phyloP scores from a whole-genome alignment of 1,284 basidiomycete genomes.

The Boletellus sp. region DNA sequence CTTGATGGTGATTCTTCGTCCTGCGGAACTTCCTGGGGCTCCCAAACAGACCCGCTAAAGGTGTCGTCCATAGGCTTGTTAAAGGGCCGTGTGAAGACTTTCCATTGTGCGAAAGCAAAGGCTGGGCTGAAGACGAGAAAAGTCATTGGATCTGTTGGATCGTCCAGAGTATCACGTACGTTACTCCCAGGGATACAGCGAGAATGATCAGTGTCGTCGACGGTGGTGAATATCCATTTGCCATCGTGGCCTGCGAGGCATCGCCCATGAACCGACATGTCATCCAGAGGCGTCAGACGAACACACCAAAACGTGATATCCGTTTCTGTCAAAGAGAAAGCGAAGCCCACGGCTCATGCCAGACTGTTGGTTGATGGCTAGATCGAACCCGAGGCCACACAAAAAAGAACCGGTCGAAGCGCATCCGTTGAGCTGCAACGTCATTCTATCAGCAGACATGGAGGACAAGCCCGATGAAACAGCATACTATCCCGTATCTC shows the following conservation, averaged over 20 bases:
- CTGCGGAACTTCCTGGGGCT: slow-evolving; percentile 17
- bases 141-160: not conserved
- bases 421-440: slow-evolving; percentile 44
- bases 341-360: slow-evolving; percentile 63
- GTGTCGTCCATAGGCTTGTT: slow-evolving; percentile 15
- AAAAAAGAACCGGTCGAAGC: slow-evolving; percentile 61
- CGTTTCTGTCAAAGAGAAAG: slow-evolving; percentile 59
- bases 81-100: slow-evolving; percentile 24
- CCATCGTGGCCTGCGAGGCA: slow-evolving; percentile 41
- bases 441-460: slow-evolving; percentile 4
- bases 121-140: slow-evolving; percentile 17
- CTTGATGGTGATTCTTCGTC: slow-evolving; percentile 18
- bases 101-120: slow-evolving; percentile 34
- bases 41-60: slow-evolving; percentile 22
- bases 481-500: slow-evolving; percentile 51
- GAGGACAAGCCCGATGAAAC: not conserved
- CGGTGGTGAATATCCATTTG: slow-evolving; percentile 45
- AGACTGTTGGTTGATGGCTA: slow-evolving; percentile 51
- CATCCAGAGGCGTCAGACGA: not conserved
- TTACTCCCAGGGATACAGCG: slow-evolving; percentile 43
- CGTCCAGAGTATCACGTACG: slow-evolving; percentile 28
- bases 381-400: slow-evolving; percentile 50
- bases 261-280: slow-evolving; percentile 1
- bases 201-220: slow-evolving; percentile 44
- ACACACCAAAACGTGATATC: slow-evolving; percentile 52